phyloP scores from a whole-genome alignment of 306 rosid genomes.

The Mucuna pruriens region DNA sequence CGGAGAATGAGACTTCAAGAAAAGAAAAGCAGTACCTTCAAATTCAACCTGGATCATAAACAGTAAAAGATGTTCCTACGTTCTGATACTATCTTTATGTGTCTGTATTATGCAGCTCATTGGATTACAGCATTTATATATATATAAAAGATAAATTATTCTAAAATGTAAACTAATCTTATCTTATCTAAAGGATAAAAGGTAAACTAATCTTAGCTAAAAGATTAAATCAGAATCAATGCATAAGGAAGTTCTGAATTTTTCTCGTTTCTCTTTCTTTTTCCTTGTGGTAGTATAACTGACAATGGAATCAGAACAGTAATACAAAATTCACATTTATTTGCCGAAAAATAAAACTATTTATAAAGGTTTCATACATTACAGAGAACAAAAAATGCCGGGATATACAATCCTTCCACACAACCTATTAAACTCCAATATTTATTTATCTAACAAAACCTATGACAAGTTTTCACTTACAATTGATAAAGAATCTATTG shows the following conservation, averaged over 20 bases:
- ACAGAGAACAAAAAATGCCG: slow-evolving; percentile 32
- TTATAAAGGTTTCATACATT: slow-evolving; percentile 30
- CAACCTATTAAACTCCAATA: slow-evolving; percentile 10
- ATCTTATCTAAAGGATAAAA: too few species aligned
- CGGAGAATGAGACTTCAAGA: background rate
- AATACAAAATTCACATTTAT: background rate
- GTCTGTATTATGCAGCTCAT: too few species aligned
- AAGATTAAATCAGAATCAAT: background rate
- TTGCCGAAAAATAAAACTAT: slow-evolving; percentile 15
- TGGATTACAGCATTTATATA: too few species aligned
- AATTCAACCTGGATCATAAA: slow-evolving; percentile 29
- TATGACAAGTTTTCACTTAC: background rate
- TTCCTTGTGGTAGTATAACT: background rate
- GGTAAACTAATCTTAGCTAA: too few species aligned
- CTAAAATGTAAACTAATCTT: too few species aligned
- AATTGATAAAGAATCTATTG: slow-evolving; percentile 7
- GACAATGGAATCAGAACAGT: background rate
- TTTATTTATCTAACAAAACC: slow-evolving; percentile 27
- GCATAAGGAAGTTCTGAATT: background rate
- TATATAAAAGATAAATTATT: too few species aligned
- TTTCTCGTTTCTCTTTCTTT: background rate
- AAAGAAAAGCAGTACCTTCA: background rate
- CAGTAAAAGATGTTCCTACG: too few species aligned
- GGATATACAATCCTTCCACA: slow-evolving; percentile 32
- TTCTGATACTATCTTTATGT: too few species aligned